phyloP scores from a whole-genome alignment of 495 filamentous ascomycete species.

The Terfezia boudieri region DNA sequence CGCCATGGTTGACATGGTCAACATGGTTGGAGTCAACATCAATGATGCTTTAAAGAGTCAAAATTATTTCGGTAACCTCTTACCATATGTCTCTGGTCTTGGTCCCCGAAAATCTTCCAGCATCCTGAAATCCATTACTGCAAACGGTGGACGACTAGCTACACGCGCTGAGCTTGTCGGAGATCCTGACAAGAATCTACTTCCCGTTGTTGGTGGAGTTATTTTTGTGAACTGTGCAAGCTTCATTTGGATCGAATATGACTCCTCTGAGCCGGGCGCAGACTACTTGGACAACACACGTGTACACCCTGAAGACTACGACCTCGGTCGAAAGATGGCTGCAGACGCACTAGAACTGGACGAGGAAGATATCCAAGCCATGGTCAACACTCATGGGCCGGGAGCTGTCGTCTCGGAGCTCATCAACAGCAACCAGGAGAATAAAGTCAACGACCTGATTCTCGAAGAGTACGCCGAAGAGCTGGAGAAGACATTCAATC shows the following conservation, averaged over 20 bases:
- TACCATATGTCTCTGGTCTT: constrained; percentile 80
- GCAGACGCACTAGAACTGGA: constrained; percentile 90
- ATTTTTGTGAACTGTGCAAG: constrained; percentile 95
- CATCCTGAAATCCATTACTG: constrained; percentile 65
- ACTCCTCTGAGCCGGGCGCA: constrained; percentile 48
- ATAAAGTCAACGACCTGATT: constrained; percentile 88
- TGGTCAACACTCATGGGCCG: constrained; percentile 65
- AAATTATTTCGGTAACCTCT: constrained; percentile 54
- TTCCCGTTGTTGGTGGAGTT: constrained; percentile 62
- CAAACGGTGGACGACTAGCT: constrained; percentile 46
- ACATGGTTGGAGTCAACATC: constrained; percentile 81
- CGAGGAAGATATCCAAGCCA: constrained; percentile 91
- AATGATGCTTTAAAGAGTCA: constrained; percentile 63
- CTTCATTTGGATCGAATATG: constrained; percentile 75
- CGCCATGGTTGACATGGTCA: constrained; percentile 94
- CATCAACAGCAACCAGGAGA: constrained; percentile 59
- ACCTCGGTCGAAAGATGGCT: constrained; percentile 90
- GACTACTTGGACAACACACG: constrained; percentile 92
- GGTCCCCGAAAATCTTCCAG: constrained; percentile 80
- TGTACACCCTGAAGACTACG: constrained; percentile 95
- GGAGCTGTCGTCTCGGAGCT: constrained; percentile 82
- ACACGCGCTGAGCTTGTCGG: constrained; percentile 71
- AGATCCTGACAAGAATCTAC: constrained; percentile 49
- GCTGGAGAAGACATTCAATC: constrained; percentile 73
- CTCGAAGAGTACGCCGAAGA: constrained; percentile 94